Evolutionary conservation across 2,329 filamentous ascomycete genomes (phyloP).

Genomic region (Beauveria bassiana): DNA sequence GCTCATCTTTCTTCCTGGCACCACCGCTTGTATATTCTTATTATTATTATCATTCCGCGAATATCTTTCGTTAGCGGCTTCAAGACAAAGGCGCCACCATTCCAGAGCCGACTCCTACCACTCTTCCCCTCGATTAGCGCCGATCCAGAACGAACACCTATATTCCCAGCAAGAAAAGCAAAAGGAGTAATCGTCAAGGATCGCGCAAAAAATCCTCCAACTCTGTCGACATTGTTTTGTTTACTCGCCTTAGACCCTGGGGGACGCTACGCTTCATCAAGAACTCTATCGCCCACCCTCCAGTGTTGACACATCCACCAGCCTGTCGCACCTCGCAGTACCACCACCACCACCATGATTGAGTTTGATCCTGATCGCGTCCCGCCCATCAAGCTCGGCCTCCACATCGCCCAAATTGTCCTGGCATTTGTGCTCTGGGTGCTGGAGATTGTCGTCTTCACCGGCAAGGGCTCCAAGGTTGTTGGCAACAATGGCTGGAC

Average conservation of each 20-base stretch:
- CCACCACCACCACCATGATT: conserved; percentile 30
- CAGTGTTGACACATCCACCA: neutral
- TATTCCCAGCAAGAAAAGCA: neutral
- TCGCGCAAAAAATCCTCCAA: neutral
- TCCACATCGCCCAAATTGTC: conserved; percentile 49
- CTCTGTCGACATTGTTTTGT: neutral
- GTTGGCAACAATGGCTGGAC: conserved; percentile 55
- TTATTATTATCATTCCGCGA: neutral
- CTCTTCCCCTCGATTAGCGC: conserved; percentile 5
- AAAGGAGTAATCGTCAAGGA: neutral
- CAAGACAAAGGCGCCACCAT: neutral
- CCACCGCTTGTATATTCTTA: neutral
- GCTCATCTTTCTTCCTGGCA: neutral
- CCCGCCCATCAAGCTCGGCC: conserved; percentile 47
- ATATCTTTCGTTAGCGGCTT: neutral
- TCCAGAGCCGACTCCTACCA: neutral
- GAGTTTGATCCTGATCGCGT: conserved; percentile 48
- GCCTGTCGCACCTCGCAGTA: neutral
- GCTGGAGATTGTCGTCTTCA: conserved; percentile 53
- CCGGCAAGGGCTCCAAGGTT: conserved; percentile 37
- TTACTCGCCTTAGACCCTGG: neutral
- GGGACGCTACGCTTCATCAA: neutral
- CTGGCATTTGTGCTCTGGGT: conserved; percentile 49
- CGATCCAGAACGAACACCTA: neutral
- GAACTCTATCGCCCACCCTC: neutral